Evolutionary conservation across 2,329 filamentous ascomycete species (phyloP).

Genomic region (Epichloe sibirici): DNA sequence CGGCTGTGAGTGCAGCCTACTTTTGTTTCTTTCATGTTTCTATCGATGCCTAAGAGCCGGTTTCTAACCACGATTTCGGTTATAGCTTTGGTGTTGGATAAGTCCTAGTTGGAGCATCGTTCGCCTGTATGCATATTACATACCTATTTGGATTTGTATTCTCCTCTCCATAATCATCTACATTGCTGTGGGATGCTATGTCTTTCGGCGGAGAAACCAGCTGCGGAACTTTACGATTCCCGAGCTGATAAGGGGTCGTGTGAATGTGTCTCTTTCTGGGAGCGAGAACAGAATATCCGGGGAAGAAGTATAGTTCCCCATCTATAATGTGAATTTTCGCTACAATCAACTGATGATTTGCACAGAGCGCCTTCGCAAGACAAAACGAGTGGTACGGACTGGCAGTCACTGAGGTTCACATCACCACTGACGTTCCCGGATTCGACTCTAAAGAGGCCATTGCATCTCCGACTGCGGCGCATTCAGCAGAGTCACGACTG

Average conservation of each 20-base stretch:
- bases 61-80: too few relatives aligned
- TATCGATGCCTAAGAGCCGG: slow-evolving; percentile 17
- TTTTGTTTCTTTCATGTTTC: not conserved
- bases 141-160: slow-evolving; percentile 49
- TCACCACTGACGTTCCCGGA: slow-evolving; percentile 22
- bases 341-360: too few relatives aligned
- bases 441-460: slow-evolving; percentile 3
- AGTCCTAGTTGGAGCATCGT: slow-evolving; percentile 38
- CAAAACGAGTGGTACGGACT: slow-evolving; percentile 30
- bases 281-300: slow-evolving; percentile 20
- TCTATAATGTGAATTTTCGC: not conserved
- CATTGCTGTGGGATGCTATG: slow-evolving; percentile 42
- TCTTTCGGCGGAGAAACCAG: slow-evolving; percentile 46
- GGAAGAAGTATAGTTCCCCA: slow-evolving; percentile 18
- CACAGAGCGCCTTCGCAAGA: slow-evolving; percentile 15
- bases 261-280: slow-evolving; percentile 12
- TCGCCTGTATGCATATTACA: slow-evolving; percentile 47
- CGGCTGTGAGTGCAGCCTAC: slow-evolving; percentile 31
- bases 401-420: slow-evolving; percentile 37
- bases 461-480: slow-evolving; percentile 8
- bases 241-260: slow-evolving; percentile 12
- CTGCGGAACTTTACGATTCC: slow-evolving; percentile 31
- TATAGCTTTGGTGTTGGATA: slow-evolving; percentile 46
- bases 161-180: slow-evolving; percentile 42
- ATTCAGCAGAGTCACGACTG: slow-evolving; percentile 4